These are phyloP conservation scores for Paraconiothyrium sp. DNA, from an alignment of 2,329 filamentous ascomycete species.

Conservation along the genomic window DNA sequence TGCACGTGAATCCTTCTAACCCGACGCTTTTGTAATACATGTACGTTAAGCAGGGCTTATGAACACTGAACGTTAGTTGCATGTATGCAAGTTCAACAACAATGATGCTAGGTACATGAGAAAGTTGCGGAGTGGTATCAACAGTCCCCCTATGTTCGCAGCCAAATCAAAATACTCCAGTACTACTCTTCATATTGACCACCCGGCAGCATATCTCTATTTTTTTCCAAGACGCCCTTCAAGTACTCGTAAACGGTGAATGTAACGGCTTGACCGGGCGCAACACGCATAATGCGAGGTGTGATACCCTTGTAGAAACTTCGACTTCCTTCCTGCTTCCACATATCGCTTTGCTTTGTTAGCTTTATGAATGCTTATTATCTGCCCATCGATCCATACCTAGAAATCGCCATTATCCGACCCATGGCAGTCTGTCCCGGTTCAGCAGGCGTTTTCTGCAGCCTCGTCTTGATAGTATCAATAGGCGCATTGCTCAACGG, in stretches of 20 bases:
- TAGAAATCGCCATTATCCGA: slow-evolving; percentile 79
- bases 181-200: slow-evolving; percentile 60
- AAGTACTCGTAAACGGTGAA: slow-evolving; percentile 68
- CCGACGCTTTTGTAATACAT: neutral
- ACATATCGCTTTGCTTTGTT: slow-evolving; percentile 54
- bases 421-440: slow-evolving; percentile 81
- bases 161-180: neutral
- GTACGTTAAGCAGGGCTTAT: neutral
- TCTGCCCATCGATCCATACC: slow-evolving; percentile 57
- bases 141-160: neutral
- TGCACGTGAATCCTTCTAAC: slow-evolving; percentile 5
- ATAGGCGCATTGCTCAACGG: slow-evolving; percentile 97
- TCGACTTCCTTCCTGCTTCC: slow-evolving; percentile 86
- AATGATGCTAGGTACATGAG: neutral
- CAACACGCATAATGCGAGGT: slow-evolving; percentile 95
- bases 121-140: slow-evolving; percentile 7
- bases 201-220: slow-evolving; percentile 57
- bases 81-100: neutral
- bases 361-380: slow-evolving; percentile 12
- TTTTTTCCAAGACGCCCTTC: slow-evolving; percentile 59
- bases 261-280: slow-evolving; percentile 87
- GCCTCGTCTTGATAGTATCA: slow-evolving; percentile 96
- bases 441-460: slow-evolving; percentile 89
- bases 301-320: slow-evolving; percentile 99
- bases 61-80: neutral